A percentile compares a stretch with the other conserved stretches of the same genome.
These are phyloP conservation scores for Alternaria brassicicola DNA, from an alignment of 2,329 filamentous ascomycete species.

Conservation along the genomic window DNA sequence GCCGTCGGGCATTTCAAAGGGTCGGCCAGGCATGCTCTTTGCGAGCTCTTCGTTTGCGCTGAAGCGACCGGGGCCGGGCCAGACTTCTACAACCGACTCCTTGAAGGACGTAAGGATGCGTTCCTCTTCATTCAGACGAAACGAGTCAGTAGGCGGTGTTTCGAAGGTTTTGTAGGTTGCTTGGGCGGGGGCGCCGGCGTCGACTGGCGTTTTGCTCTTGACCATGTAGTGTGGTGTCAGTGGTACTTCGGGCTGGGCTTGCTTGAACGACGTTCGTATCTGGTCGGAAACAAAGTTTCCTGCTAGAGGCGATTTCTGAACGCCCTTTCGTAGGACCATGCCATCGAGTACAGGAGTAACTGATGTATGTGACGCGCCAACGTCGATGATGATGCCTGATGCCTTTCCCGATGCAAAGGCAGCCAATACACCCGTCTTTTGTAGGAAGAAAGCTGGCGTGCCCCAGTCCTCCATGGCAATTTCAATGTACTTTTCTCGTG, in stretches of 20 bases:
- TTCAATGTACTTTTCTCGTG: slow-evolving; percentile 92
- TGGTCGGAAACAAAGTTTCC: slow-evolving; percentile 91
- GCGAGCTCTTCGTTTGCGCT: slow-evolving; percentile 75
- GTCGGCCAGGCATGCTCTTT: slow-evolving; percentile 74
- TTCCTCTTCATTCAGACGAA: slow-evolving; percentile 86
- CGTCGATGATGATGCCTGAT: slow-evolving; percentile 88
- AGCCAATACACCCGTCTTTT: slow-evolving; percentile 84
- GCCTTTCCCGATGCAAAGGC: slow-evolving; percentile 94
- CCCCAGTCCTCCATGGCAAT: slow-evolving; percentile 98
- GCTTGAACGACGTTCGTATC: slow-evolving; percentile 78
- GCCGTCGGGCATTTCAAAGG: slow-evolving; percentile 97
- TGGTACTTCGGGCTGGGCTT: slow-evolving; percentile 70
- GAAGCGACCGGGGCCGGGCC: slow-evolving; percentile 79
- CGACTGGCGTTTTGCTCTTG: slow-evolving; percentile 84
- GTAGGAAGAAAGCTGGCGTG: slow-evolving; percentile 91
- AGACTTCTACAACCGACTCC: slow-evolving; percentile 93
- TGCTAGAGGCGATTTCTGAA: slow-evolving; percentile 82
- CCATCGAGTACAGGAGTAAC: slow-evolving; percentile 94
- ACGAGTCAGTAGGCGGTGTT: slow-evolving; percentile 68
- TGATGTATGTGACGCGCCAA: slow-evolving; percentile 86
- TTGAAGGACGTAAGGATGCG: slow-evolving; percentile 95
- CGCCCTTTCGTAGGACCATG: slow-evolving; percentile 85
- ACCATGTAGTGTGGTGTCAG: slow-evolving; percentile 87
- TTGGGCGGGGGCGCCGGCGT: slow-evolving; percentile 80
- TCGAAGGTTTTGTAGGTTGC: slow-evolving; percentile 74